phyloP scores from a whole-genome alignment of 2,329 filamentous ascomycete genomes.

The Neofusicoccum ribis region DNA sequence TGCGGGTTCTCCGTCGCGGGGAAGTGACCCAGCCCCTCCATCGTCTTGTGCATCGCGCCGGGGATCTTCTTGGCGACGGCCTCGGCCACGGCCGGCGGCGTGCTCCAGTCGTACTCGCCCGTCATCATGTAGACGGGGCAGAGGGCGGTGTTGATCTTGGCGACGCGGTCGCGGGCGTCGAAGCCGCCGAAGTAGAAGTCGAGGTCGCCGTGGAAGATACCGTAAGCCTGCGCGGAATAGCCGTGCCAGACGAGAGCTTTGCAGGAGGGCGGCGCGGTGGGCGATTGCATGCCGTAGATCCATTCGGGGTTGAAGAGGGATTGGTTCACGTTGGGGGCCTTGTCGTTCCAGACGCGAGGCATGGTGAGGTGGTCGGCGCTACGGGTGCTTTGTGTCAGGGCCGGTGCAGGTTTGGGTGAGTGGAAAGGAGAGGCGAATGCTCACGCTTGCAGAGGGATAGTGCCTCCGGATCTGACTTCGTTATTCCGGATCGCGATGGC shows the following conservation, averaged over 20 bases:
- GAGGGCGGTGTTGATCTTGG: constrained; percentile 48
- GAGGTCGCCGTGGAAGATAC: constrained; percentile 54
- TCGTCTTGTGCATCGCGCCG: constrained; percentile 46
- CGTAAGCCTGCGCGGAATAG: constrained; percentile 52
- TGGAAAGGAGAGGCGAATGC: background rate
- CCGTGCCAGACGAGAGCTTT: constrained; percentile 53
- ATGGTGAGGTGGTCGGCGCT: constrained; percentile 44
- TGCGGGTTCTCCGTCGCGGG: constrained; percentile 48
- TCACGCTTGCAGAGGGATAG: constrained; percentile 49
- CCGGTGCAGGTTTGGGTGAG: background rate
- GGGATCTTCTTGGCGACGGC: constrained; percentile 50
- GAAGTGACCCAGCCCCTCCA: constrained; percentile 51
- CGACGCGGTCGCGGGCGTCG: constrained; percentile 48
- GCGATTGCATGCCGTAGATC: constrained; percentile 53
- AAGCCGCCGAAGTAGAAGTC: constrained; percentile 55
- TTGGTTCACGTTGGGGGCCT: constrained; percentile 50
- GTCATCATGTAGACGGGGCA: constrained; percentile 55
- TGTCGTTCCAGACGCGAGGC: constrained; percentile 48
- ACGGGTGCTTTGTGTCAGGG: background rate
- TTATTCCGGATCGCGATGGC: constrained; percentile 49
- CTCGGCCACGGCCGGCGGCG: constrained; percentile 48
- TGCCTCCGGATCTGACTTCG: constrained; percentile 49
- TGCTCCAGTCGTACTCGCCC: constrained; percentile 52
- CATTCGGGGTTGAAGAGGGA: constrained; percentile 51
- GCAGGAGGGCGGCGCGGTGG: constrained; percentile 46